Evolutionary conservation across 495 filamentous ascomycete genomes (phyloP).

Genomic region (Amorphotheca resinae): DNA sequence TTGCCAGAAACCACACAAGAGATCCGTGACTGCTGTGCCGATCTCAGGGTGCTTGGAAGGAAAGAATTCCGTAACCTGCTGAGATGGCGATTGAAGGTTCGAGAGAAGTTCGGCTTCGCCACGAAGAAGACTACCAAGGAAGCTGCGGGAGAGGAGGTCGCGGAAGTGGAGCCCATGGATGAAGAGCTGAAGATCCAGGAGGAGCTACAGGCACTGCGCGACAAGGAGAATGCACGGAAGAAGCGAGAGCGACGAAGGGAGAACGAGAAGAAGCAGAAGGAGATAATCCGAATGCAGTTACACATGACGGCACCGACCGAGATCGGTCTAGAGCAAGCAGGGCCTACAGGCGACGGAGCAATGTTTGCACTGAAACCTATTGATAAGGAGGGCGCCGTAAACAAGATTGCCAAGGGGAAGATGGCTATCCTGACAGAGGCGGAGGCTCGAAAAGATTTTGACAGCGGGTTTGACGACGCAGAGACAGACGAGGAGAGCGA

Average conservation of each 20-base stretch:
- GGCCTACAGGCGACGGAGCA: slow-evolving; percentile 57
- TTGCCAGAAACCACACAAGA: slow-evolving; percentile 90
- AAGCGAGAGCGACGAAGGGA: slow-evolving; percentile 72
- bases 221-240: slow-evolving; percentile 58
- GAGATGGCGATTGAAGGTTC: slow-evolving; percentile 79
- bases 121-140: slow-evolving; percentile 51
- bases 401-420: slow-evolving; percentile 62
- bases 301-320: slow-evolving; percentile 94
- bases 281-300: slow-evolving; percentile 88
- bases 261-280: slow-evolving; percentile 82
- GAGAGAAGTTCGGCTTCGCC: slow-evolving; percentile 81
- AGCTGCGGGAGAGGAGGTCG: slow-evolving; percentile 53
- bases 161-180: slow-evolving; percentile 78
- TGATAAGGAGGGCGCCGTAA: slow-evolving; percentile 57
- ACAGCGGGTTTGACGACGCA: slow-evolving; percentile 42
- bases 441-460: slow-evolving; percentile 44
- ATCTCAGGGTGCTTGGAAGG: slow-evolving; percentile 81
- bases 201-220: slow-evolving; percentile 66
- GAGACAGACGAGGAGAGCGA: slow-evolving; percentile 53
- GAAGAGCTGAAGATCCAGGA: slow-evolving; percentile 85
- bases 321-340: slow-evolving; percentile 86
- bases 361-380: slow-evolving; percentile 76
- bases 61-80: slow-evolving; percentile 93
- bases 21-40: slow-evolving; percentile 70
- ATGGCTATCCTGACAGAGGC: slow-evolving; percentile 49